Evolutionary conservation across 2,329 filamentous ascomycete species (phyloP).

Genomic region (Neopestalotiopsis clavispora): DNA sequence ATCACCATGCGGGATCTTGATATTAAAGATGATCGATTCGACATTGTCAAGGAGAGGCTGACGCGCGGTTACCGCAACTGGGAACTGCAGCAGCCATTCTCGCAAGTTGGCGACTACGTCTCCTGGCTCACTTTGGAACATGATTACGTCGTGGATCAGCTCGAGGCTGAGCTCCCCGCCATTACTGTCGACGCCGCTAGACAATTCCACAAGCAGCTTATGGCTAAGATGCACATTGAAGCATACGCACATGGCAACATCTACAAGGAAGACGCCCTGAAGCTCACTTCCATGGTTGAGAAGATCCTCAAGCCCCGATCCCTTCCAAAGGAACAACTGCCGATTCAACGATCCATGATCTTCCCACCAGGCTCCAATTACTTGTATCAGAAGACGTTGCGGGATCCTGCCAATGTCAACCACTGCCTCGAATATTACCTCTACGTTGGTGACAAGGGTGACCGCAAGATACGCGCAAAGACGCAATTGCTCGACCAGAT

Average conservation of each 20-base stretch:
- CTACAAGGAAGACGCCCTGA: slow-evolving; percentile 90
- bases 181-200: slow-evolving; percentile 78
- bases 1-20: slow-evolving; percentile 83
- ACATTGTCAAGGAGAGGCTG: slow-evolving; percentile 87
- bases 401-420: slow-evolving; percentile 88
- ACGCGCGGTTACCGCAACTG: slow-evolving; percentile 81
- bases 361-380: slow-evolving; percentile 82
- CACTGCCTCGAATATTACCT: slow-evolving; percentile 83
- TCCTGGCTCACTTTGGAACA: slow-evolving; percentile 80
- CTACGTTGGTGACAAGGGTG: slow-evolving; percentile 70
- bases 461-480: slow-evolving; percentile 75
- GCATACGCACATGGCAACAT: slow-evolving; percentile 89
- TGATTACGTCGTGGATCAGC: slow-evolving; percentile 79
- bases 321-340: slow-evolving; percentile 80
- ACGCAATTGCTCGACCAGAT: slow-evolving; percentile 86
- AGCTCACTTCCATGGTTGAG: slow-evolving; percentile 83
- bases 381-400: slow-evolving; percentile 79
- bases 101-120: slow-evolving; percentile 84
- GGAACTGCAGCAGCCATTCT: slow-evolving; percentile 86
- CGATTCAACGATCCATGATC: slow-evolving; percentile 75
- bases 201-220: slow-evolving; percentile 77
- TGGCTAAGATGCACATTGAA: slow-evolving; percentile 87
- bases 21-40: slow-evolving; percentile 85
- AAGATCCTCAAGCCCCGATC: slow-evolving; percentile 74
- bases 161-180: slow-evolving; percentile 75